These are phyloP conservation scores for Suaeda aralocaspica DNA, from an alignment of 148 eudicot species.

Conservation along the genomic window DNA sequence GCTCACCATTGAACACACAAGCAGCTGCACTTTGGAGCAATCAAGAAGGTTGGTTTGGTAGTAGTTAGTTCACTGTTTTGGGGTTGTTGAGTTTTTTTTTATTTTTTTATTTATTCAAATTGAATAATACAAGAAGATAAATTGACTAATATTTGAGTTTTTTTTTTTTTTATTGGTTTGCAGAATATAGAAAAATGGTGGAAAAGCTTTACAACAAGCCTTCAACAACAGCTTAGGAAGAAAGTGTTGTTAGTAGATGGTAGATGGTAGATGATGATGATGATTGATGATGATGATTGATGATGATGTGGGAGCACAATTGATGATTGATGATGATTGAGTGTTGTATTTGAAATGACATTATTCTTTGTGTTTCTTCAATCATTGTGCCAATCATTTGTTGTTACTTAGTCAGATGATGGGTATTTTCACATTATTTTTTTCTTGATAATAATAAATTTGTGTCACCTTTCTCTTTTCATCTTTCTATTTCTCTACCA, in stretches of 20 bases:
- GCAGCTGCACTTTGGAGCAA: slow-evolving; percentile 92
- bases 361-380: not conserved
- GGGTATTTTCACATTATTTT: slow-evolving; percentile 5
- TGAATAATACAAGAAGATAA: not conserved
- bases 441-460: not conserved
- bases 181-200: slow-evolving; percentile 95
- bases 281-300: slow-evolving; percentile 1
- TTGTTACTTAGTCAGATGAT: not conserved
- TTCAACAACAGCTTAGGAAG: slow-evolving; percentile 27
- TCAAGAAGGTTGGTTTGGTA: slow-evolving; percentile 71
- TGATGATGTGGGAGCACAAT: slow-evolving; percentile 19
- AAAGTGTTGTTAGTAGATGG: not conserved
- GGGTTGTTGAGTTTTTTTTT: not conserved
- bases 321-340: slow-evolving; percentile 1
- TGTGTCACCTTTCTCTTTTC: not conserved
- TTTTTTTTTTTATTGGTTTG: slow-evolving; percentile 14
- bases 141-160: not conserved
- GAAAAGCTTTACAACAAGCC: slow-evolving; percentile 66
- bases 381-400: slow-evolving; percentile 14
- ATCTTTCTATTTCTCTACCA: too few relatives aligned
- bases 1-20: slow-evolving; percentile 89
- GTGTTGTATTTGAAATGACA: not conserved
- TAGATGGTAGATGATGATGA: not conserved
- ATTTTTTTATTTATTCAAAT: too few relatives aligned
- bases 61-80: not conserved